Evolutionary conservation across 2,329 filamentous ascomycete genomes (phyloP).

Genomic region (Arthrinium phaeospermum): DNA sequence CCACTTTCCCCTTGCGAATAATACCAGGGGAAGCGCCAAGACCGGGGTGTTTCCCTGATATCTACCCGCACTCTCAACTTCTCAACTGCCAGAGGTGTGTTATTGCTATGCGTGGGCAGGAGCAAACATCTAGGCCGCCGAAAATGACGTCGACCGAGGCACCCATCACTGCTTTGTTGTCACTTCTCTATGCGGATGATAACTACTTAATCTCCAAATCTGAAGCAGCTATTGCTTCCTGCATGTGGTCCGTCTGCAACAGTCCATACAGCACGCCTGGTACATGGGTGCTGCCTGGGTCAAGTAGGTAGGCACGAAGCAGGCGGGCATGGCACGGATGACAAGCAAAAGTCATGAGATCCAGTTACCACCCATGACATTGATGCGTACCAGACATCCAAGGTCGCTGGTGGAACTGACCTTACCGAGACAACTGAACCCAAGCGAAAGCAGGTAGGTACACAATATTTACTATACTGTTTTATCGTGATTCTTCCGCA

Average conservation of each 20-base stretch:
- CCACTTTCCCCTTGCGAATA: background rate
- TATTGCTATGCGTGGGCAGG: background rate
- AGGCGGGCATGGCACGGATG: background rate
- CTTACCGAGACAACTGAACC: background rate
- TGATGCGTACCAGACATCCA: background rate
- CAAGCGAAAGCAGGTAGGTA: background rate
- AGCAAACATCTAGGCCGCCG: background rate
- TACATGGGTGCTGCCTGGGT: background rate
- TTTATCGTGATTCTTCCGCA: no score
- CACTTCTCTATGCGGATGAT: background rate
- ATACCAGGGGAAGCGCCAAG: background rate
- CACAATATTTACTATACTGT: no score
- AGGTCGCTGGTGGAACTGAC: background rate
- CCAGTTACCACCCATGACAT: background rate
- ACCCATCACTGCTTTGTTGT: background rate
- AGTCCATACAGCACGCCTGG: background rate
- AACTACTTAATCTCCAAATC: background rate
- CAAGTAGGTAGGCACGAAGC: background rate
- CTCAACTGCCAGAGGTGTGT: background rate
- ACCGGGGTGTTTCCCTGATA: slow-evolving; percentile 17
- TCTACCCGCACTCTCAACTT: background rate
- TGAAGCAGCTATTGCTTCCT: background rate
- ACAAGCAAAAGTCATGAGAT: background rate
- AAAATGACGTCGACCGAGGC: background rate
- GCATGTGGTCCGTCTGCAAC: background rate